Evolutionary conservation across 768 basidiomycete species (phyloP), one percentile per base, ranked within the genome.

Genomic region (Mycena kentingensis): DNA sequence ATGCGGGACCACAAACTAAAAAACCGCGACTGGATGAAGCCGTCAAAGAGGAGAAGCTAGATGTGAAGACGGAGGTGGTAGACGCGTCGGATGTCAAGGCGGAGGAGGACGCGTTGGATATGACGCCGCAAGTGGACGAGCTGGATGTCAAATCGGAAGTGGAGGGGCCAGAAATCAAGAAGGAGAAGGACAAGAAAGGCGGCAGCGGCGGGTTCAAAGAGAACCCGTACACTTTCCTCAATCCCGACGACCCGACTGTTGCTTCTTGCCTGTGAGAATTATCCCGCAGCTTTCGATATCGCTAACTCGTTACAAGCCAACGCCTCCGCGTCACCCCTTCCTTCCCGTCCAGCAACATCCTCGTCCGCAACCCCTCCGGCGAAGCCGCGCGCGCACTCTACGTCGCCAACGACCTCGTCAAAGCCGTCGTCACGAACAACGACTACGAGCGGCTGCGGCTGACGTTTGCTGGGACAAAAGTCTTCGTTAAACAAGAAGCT

Each of bases 381-480:
- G 83, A 83, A 28, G 76, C 83, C 11, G 81, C 82, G 25, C 86
- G 93, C 34, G 88, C 89, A 7, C 76, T 98, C 41, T 98, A 98
- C 76, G 75, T 98, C 53, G 84, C 87, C 50, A 97, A 95, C 64
- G 81, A 85, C 60, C 73, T 90, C 60, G 88, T 96, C 65, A 92
- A 90, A 69, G 70, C 76, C n/a, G 76, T 98, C 54, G 79, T 98
- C 51, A 63, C 75, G 46, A 73, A 85, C 65, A 99, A 98, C 66
- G 85, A 92, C 65, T 95, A 87, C 66, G 80, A 81, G 25, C 84
- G 87, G 24, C 78, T 98, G 49, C 85, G 97, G 2, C 82, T 99
- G 46, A 86, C 94, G 62, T 85, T 90, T 13, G 88, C 90, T n/a
- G 97, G 97, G 18, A 93, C 94, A 34, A 96, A 97, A 68, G 85